A percentile compares a stretch with the other conserved stretches of the same genome.
These are phyloP conservation scores for Acer saccharum DNA, from an alignment of 345 rosid species.

Conservation along the genomic window DNA sequence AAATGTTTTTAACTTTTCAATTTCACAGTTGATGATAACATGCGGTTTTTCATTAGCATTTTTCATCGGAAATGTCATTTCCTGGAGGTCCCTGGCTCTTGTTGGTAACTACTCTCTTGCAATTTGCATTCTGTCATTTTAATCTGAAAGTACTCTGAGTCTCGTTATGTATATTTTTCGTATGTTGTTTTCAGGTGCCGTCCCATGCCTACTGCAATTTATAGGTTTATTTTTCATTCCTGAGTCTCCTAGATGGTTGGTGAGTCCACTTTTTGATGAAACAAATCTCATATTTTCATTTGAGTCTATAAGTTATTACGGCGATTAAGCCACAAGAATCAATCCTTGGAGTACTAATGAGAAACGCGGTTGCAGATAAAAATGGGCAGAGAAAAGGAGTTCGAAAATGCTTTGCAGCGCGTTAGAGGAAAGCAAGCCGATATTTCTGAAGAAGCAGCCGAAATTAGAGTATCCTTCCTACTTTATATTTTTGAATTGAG, in stretches of 20 bases:
- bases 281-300: neutral
- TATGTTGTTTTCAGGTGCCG: constrained; percentile 27
- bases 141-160: neutral
- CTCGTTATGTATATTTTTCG: neutral
- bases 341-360: neutral
- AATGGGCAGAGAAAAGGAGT: constrained; percentile 40
- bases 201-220: constrained; percentile 35
- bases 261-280: constrained; percentile 20
- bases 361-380: constrained; percentile 38
- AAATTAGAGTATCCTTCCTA: constrained; percentile 24
- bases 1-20: neutral
- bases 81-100: constrained; percentile 40
- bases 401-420: constrained; percentile 40
- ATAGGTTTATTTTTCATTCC: constrained; percentile 45
- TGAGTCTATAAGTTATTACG: neutral
- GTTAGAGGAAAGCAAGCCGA: constrained; percentile 53
- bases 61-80: constrained; percentile 29
- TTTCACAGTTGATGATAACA: constrained; percentile 26
- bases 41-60: constrained; percentile 28
- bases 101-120: constrained; percentile 18
- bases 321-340: neutral
- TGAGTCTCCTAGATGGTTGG: constrained; percentile 65
- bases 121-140: neutral
- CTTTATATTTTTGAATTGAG: neutral
- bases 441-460: constrained; percentile 45